phyloP scores from a whole-genome alignment of 2,329 filamentous ascomycete species.

The Coleophoma cylindrospora region DNA sequence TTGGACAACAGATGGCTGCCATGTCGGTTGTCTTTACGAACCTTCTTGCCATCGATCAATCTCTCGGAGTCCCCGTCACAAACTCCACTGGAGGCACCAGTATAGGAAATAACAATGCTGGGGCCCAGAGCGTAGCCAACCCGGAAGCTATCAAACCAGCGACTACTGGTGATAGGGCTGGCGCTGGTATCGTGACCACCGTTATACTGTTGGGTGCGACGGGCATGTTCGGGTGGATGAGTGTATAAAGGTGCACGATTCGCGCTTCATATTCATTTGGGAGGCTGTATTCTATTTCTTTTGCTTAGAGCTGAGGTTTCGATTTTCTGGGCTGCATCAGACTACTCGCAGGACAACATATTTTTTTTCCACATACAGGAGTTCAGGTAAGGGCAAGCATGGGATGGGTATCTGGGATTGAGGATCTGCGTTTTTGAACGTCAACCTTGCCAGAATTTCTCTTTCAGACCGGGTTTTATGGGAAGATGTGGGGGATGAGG shows the following conservation, averaged over 20 bases:
- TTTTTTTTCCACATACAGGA: too few species aligned
- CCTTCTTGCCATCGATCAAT: slow-evolving; percentile 27
- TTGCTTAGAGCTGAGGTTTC: too few species aligned
- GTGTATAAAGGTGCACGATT: slow-evolving; percentile 7
- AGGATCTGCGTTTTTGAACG: too few species aligned
- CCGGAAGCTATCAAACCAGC: slow-evolving; percentile 12
- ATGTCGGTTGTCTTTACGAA: slow-evolving; percentile 51
- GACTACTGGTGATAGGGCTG: slow-evolving; percentile 29
- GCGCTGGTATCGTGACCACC: slow-evolving; percentile 35
- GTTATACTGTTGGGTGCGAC: slow-evolving; percentile 22
- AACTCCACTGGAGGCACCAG: slow-evolving; percentile 45
- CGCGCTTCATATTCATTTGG: too few species aligned
- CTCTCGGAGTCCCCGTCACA: slow-evolving; percentile 33
- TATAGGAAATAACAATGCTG: slow-evolving; percentile 31
- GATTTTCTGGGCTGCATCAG: too few species aligned
- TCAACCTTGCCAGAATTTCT: too few species aligned
- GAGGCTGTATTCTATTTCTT: too few species aligned
- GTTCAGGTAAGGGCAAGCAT: too few species aligned
- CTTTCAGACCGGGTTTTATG: too few species aligned
- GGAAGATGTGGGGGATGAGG: too few species aligned
- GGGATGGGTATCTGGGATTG: too few species aligned
- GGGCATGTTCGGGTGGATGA: slow-evolving; percentile 31
- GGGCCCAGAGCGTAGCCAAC: slow-evolving; percentile 1
- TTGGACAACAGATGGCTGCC: slow-evolving; percentile 48
- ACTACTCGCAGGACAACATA: too few species aligned